Base-by-base conservation (phyloP, 805 yeast species). In the Lachancea kluyveri region DNA sequence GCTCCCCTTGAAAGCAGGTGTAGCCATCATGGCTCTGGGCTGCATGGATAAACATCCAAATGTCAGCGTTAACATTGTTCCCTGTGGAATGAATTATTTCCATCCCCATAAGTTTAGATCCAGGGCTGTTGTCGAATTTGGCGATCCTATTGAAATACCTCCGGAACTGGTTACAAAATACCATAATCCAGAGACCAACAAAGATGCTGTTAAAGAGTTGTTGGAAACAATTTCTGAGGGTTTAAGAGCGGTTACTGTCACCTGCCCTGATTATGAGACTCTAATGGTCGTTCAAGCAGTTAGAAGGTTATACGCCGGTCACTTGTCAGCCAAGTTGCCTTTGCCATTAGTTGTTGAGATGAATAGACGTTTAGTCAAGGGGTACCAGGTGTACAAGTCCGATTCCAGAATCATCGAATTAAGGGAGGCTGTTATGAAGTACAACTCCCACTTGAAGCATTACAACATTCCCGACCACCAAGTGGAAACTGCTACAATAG, bases 1-100 rank as follows among this genome's bases (percentile, higher is more conserved):
- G 45, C 67, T 90, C 30, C 98, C 98, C 0, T 65, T 90, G 45
- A 90, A 92, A 54, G 96, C 97, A 1, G 98, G 98, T 41, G 96
- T 92, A 6, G 96, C 96, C 3, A 82, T 90, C 35, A 92, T 90
- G 97, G 98, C 97, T 0, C 66, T 92, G 18, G 98, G 97, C 6
- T 92, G 97, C 7, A 74, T 88, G 76, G 82, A 77, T 15, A 68
- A 74, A 38, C 72, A 83, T 46, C 86, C 92, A 0, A 70, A 72
- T 26, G 76, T 82, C 38, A 77, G 79, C 35, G 90, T 90, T 4
- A 77, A 79, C 46, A 85, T 90, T 44, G 94, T 92, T 9, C 97
- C 97, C 4, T 87, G 95, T 54, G 98, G 98, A 24, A 80, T 92
- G 90, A 90, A 90, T 60, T 90, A 90, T 60, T 90, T 90, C 70